A percentile compares a stretch with the other conserved stretches of the same genome.
Evolutionary conservation across 768 basidiomycete genomes (phyloP).

Genomic region (Amanita fuliginea): DNA sequence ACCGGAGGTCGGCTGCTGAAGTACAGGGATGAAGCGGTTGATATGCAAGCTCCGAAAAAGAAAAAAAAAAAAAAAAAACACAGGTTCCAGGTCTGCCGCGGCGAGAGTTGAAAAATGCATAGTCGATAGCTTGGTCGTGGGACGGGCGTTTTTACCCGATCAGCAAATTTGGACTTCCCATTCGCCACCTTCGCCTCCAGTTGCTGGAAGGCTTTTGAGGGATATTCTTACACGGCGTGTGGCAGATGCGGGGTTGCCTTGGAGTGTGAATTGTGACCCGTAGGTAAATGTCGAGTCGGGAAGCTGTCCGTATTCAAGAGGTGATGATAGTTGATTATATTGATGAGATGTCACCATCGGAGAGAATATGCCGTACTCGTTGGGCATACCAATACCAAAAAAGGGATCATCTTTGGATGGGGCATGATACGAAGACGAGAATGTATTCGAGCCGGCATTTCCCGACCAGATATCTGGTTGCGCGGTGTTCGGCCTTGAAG

Average conservation of each 20-base stretch:
- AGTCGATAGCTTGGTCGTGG: background rate
- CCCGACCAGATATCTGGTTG: conserved; percentile 17
- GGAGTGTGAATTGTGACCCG: conserved; percentile 25
- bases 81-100: background rate
- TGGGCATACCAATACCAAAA: conserved; percentile 35
- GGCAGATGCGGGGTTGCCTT: conserved; percentile 21
- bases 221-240: conserved; percentile 56
- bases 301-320: conserved; percentile 19
- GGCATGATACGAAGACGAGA: conserved; percentile 27
- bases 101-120: background rate
- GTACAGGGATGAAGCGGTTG: background rate
- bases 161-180: conserved; percentile 72
- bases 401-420: conserved; percentile 41
- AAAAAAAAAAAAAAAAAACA: background rate
- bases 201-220: conserved; percentile 49
- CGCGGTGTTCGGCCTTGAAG: conserved; percentile 11
- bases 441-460: conserved; percentile 13
- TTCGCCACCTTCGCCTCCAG: conserved; percentile 60
- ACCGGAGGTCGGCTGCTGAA: background rate
- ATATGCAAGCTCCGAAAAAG: background rate
- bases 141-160: conserved; percentile 4
- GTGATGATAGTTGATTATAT: conserved; percentile 17
- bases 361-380: conserved; percentile 26
- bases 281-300: conserved; percentile 21
- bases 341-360: conserved; percentile 25